A percentile compares a stretch with the other conserved stretches of the same genome.
phyloP scores from a whole-genome alignment of 257 asterid genomes.

The Solanum piurae region DNA sequence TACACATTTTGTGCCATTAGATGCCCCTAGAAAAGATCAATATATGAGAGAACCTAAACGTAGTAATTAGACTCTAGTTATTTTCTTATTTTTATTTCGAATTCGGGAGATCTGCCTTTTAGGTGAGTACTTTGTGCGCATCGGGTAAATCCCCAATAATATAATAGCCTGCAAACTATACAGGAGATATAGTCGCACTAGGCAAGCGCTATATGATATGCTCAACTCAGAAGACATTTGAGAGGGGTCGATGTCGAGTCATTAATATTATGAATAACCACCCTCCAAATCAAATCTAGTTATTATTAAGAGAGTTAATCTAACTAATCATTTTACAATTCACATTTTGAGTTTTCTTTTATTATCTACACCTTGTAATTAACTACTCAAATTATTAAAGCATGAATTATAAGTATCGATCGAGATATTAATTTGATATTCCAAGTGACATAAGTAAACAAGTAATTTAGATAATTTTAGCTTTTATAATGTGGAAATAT shows the following conservation, averaged over 20 bases:
- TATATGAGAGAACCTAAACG: not conserved
- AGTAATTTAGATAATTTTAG: not conserved
- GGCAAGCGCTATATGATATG: too few species aligned
- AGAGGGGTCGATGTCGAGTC: too few species aligned
- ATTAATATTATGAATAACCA: too few species aligned
- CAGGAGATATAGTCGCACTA: not conserved
- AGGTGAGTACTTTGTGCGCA: too few species aligned
- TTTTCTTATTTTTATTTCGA: too few species aligned
- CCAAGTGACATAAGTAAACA: not conserved
- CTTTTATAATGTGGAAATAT: not conserved
- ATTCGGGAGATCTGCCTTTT: fast-evolving
- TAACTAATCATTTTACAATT: not conserved
- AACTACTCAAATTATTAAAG: too few species aligned
- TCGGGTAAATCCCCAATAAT: fast-evolving
- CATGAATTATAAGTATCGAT: not conserved
- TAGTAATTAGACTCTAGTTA: not conserved
- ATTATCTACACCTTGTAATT: not conserved
- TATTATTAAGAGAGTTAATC: not conserved
- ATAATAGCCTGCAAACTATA: too few species aligned
- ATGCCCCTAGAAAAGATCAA: not conserved
- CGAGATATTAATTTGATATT: not conserved
- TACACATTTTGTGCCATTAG: not conserved
- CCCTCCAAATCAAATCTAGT: too few species aligned
- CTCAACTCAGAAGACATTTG: too few species aligned
- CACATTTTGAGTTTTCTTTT: not conserved